Base-by-base conservation (phyloP, 2,329 filamentous ascomycete genomes). In the Cucurbitaria berberidis region DNA sequence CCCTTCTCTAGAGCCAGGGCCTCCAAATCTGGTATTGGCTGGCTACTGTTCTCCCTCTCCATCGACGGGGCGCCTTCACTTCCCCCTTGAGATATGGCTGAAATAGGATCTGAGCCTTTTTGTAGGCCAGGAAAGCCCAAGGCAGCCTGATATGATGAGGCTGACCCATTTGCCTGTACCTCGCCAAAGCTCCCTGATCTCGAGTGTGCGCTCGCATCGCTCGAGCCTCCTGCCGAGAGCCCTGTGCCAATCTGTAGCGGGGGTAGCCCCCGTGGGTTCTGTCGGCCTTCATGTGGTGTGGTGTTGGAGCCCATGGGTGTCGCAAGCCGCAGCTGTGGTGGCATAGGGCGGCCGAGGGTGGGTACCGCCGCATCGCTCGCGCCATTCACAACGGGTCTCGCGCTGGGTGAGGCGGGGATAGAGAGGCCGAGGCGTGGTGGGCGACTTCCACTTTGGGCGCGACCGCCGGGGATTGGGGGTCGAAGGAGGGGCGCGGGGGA, bases 151-250 rank as follows among this genome's bases (percentile, higher is more conserved):
- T 90, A 95, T 61, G 91, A 90, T 9, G 91, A 95, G n/a, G 92
- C 92, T 29, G 92, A 91, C 48, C 91, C 91, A 75, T 90, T 95
- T 22, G 84, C 86, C 57, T 87, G 85, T 46, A 88, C 88, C 68
- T 95, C 90, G 1, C 90, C 90, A 67, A 95, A 93, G 75, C 91
- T 96, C 35, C 90, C 91, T 16, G 90, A 90, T 68, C 91, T 83
- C 57, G 91, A 96, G 73, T 93, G 88, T 52, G 87, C 87, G 42
- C 90, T 93, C 68, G 86, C 87, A 74, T 95, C 90, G 74, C 91
- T 96, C 41, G 89, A 88, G 16, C 88, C 89, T 58, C 87, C 88
- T 8, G 89, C 89, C 21, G 89, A 90, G 41, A 76, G 65, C 1
- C 76, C 73, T 78, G 86, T 61, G 13, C 72, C 73, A 29, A 68